Evolutionary conservation across 2,329 filamentous ascomycete genomes (phyloP), one percentile per base, ranked within the genome.

Genomic region (Amauroascus verrucosus): DNA sequence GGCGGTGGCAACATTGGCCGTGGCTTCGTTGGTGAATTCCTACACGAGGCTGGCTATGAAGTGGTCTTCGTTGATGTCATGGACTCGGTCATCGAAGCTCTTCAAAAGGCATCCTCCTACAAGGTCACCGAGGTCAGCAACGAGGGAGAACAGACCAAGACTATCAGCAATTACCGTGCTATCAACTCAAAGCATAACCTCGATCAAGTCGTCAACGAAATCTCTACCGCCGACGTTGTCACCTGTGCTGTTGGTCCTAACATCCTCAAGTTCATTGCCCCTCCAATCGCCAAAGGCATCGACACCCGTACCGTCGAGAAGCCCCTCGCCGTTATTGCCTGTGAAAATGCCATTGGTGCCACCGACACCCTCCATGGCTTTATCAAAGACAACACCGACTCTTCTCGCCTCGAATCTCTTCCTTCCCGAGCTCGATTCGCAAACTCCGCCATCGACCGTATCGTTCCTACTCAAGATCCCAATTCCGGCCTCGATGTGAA

Each of bases 371-470:
- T 96, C 49, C 87, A 85, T 60, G 80, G 79, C 38, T 83, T 85
- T 76, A 95, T 95, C 76, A 85, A 84, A 70, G 75, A 83, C 59
- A 84, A 93, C 75, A 87, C 89, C 41, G 76, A 81, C 18, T 72
- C 80, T 37, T 76, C 83, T 48, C 82, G 84, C 51, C 77, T 89
- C 45, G 77, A 79, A 14, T 78, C 81, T 61, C 82, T 94, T 66
- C 73, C 82, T 65, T 73, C 78, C 62, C 86, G 88, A 63, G 90
- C 90, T 48, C 83, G 86, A 62, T 97, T 94, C 69, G 91, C 91
- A 74, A 98, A 98, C 77, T 95, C 88, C 58, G 93, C 93, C 63
- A 96, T 98, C 68, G 93, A 98, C 77, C 88, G 93, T 57, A 98
- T 98, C 67, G 93, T 97, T 22, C 93, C 93, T 13, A 87, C 88